Base-by-base conservation (phyloP, 2,329 filamentous ascomycete genomes). In the Arachnomyces sp. region DNA sequence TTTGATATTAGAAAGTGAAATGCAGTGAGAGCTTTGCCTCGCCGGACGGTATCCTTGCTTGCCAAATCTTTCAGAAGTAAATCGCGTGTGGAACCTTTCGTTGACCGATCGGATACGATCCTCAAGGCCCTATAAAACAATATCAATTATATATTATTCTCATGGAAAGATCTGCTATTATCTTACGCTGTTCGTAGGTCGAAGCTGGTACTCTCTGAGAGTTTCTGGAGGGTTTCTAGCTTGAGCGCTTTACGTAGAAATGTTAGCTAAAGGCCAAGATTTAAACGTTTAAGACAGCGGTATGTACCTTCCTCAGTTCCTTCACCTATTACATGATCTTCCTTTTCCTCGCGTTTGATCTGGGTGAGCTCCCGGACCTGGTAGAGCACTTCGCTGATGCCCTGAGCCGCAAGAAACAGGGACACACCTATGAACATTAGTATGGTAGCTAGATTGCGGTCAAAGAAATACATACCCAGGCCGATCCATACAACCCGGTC, bases 241-340 rank as follows among this genome's bases (percentile, higher is more conserved):
- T 79, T 75, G 31, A 88, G 68, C 2, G 82, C 66, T 70, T 43
- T 3, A 13, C 9, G 11, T 28, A 18, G 16, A 33, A 7, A 34
- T 30, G n/a, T 14, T 12, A n/a, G 2, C n/a, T 7, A 7, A 31
- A 14, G 12, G 7, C 9, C 8, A 37, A 13, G 12, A 7, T 28
- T 25, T 36, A 37, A 30, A 14, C 5, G 15, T 11, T n/a, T n/a
- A 1, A 7, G 13, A 15, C 28, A 33, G 50, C 41, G 36, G 44
- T 32, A 39, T 43, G 21, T 51, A 67, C 66, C 75, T 54, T 87
- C 82, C 54, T 88, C 83, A 2, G 82, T 85, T 16, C 83, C 78
- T 57, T 87, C 80, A 11, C 79, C 84, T 48, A 86, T 84, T 57
- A 85, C 84, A 50, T 82, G 77, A 37, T 82, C 77, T 56, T 82